A percentile compares a stretch with the other conserved stretches of the same genome.
Evolutionary conservation across 2,329 filamentous ascomycete species (phyloP).

Genomic region (Magnaporthiopsis rhizophila): DNA sequence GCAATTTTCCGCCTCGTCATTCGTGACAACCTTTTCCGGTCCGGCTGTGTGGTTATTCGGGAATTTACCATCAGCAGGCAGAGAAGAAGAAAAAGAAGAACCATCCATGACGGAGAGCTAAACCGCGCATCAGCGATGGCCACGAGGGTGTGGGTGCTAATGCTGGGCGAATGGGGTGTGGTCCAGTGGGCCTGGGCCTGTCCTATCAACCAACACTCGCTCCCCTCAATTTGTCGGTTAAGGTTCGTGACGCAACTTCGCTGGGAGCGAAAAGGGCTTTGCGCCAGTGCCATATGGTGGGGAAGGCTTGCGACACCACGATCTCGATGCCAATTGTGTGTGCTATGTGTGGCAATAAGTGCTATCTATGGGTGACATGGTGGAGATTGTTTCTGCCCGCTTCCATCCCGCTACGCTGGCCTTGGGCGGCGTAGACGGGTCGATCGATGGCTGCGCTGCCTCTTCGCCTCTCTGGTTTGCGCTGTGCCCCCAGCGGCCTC

Average conservation of each 20-base stretch:
- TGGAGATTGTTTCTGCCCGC: background rate
- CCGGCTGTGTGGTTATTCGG: background rate
- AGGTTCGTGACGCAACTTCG: background rate
- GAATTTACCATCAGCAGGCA: background rate
- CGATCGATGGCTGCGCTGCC: background rate
- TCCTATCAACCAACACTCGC: background rate
- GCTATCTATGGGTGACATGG: too few species aligned
- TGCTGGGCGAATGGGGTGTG: background rate
- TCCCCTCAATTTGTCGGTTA: background rate
- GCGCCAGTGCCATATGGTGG: background rate
- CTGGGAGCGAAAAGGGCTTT: background rate
- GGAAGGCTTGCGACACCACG: background rate
- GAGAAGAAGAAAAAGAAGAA: background rate
- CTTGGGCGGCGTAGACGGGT: background rate
- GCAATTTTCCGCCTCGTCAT: background rate
- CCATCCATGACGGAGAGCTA: background rate
- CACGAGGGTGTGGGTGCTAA: background rate
- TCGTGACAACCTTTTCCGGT: background rate
- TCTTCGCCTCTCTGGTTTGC: background rate
- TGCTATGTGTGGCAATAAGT: background rate
- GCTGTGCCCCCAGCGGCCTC: background rate
- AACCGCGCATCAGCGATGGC: background rate
- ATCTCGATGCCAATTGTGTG: background rate
- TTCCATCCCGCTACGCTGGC: background rate
- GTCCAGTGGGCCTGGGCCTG: background rate